These are phyloP conservation scores for Fraxinus dipetala DNA, from an alignment of 305 asterid species.

Conservation along the genomic window DNA sequence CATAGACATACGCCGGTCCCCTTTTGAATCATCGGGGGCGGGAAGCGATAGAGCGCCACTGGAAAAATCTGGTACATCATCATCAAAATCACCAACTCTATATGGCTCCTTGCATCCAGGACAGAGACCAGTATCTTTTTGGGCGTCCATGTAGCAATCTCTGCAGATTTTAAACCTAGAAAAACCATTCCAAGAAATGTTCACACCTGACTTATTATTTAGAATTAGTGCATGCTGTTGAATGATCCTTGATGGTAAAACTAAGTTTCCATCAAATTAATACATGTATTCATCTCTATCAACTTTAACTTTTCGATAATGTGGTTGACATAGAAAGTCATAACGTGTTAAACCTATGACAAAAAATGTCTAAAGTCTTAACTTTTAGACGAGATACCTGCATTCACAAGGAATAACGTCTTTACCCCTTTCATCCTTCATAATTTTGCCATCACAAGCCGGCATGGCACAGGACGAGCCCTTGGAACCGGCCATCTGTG, in stretches of 20 bases:
- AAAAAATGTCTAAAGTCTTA: background rate
- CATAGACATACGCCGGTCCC: slow-evolving; percentile 21
- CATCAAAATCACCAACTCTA: slow-evolving; percentile 40
- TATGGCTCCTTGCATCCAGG: slow-evolving; percentile 58
- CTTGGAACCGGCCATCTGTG: slow-evolving; percentile 55
- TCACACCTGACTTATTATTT: background rate
- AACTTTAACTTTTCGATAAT: background rate
- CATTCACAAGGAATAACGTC: slow-evolving; percentile 51
- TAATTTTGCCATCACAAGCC: slow-evolving; percentile 48
- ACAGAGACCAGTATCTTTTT: slow-evolving; percentile 42
- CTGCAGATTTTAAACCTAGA: slow-evolving; percentile 54
- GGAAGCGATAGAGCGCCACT: slow-evolving; percentile 44
- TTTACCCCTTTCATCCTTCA: slow-evolving; percentile 52
- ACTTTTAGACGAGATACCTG: slow-evolving; percentile 25
- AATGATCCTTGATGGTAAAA: background rate
- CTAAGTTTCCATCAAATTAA: background rate
- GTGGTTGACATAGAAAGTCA: background rate
- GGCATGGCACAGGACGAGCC: slow-evolving; percentile 51
- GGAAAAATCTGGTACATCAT: slow-evolving; percentile 35
- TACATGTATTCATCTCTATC: background rate
- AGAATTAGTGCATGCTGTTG: background rate
- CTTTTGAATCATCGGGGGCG: slow-evolving; percentile 37
- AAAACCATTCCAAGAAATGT: background rate
- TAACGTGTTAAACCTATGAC: background rate
- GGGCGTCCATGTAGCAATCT: slow-evolving; percentile 56